Conservation (phyloP, 805 yeast genomes). For the Candida ponderosae region DNA sequence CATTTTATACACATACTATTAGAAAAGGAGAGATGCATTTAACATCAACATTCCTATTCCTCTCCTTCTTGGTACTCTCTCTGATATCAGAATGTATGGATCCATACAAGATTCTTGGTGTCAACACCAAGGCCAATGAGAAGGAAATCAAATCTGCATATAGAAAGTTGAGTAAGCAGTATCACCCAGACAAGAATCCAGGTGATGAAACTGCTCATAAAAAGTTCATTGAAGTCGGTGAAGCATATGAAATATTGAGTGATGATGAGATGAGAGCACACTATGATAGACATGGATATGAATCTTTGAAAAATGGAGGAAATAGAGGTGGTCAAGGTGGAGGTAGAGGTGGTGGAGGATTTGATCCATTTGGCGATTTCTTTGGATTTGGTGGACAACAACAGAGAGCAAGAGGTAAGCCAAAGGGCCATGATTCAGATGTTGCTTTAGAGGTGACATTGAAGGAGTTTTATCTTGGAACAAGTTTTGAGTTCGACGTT, state of each 20-base stretch:
- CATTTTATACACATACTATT: too few relatives aligned
- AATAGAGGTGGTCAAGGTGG: slow-evolving; percentile 33
- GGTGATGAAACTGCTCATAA: slow-evolving; percentile 77
- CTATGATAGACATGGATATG: slow-evolving; percentile 75
- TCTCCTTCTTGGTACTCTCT: not conserved
- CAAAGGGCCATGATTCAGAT: slow-evolving; percentile 55
- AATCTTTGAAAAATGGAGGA: slow-evolving; percentile 59
- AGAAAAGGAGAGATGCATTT: too few relatives aligned
- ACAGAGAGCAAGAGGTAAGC: slow-evolving; percentile 28
- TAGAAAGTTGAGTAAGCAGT: slow-evolving; percentile 70
- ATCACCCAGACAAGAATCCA: slow-evolving; percentile 92
- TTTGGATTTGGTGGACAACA: slow-evolving; percentile 36
- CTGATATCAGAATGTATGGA: slow-evolving; percentile 21
- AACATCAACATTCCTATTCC: not conserved
- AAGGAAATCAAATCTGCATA: slow-evolving; percentile 83
- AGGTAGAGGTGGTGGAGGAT: slow-evolving; percentile 33
- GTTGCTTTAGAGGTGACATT: slow-evolving; percentile 50
- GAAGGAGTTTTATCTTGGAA: slow-evolving; percentile 67
- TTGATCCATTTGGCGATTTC: slow-evolving; percentile 59
- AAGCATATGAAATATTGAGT: slow-evolving; percentile 81
- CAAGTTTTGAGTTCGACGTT: slow-evolving; percentile 47
- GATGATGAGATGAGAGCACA: slow-evolving; percentile 60
- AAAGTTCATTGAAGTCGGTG: slow-evolving; percentile 84
- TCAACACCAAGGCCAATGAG: slow-evolving; percentile 61
- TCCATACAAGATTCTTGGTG: slow-evolving; percentile 59